A percentile compares a stretch with the other conserved stretches of the same genome.
phyloP scores from a whole-genome alignment of 2,329 filamentous ascomycete species.

The Curvularia sp. region DNA sequence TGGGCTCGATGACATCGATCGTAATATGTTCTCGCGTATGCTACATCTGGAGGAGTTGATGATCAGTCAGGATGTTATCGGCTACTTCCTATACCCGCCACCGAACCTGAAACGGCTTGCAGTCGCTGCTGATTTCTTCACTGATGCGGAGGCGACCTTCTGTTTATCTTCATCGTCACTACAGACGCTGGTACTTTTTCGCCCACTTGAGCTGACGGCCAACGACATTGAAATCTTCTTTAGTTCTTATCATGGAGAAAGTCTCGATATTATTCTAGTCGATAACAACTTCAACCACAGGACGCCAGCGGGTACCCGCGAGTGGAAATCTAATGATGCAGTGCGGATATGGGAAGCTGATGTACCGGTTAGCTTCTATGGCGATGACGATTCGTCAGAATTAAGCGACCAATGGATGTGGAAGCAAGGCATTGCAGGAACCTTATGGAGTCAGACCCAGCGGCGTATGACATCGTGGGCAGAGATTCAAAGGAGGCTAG shows the following conservation, averaged over 20 bases:
- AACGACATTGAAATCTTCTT: background rate
- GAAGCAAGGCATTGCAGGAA: background rate
- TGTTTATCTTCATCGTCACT: background rate
- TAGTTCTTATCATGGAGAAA: background rate
- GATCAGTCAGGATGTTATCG: background rate
- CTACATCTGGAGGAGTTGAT: background rate
- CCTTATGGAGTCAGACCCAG: background rate
- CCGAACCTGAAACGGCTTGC: background rate
- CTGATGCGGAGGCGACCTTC: background rate
- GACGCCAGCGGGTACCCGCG: background rate
- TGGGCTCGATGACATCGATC: background rate
- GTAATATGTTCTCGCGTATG: background rate
- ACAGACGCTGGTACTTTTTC: background rate
- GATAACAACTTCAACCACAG: background rate
- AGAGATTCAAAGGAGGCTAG: background rate
- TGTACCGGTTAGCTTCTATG: background rate
- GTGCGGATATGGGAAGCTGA: conserved; percentile 1
- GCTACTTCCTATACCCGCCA: background rate
- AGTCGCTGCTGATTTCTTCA: background rate
- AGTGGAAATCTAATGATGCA: background rate
- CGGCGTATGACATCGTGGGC: background rate
- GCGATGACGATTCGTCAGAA: background rate
- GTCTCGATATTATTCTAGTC: background rate
- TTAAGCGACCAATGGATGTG: background rate
- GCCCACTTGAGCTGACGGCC: background rate